Evolutionary conservation across 768 basidiomycete genomes (phyloP).

Genomic region (Termitomyces sp.): DNA sequence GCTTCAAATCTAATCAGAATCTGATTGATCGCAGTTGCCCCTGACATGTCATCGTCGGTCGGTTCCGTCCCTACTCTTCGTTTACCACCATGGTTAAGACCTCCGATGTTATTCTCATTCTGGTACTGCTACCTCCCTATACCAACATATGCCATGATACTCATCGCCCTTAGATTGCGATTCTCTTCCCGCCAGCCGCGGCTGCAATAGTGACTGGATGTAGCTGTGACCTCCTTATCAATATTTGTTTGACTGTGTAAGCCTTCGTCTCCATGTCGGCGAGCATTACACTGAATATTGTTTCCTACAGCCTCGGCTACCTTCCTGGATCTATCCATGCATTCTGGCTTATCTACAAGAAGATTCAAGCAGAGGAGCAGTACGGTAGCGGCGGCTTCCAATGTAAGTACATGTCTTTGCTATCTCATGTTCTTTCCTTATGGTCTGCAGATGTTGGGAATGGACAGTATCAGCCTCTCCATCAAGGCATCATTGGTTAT

Average conservation of each 20-base stretch:
- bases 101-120: conserved; percentile 76
- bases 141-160: neutral
- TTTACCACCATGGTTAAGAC: conserved; percentile 45
- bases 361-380: conserved; percentile 82
- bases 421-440: neutral
- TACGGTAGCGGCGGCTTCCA: conserved; percentile 76
- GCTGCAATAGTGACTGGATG: conserved; percentile 78
- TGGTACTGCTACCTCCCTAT: conserved; percentile 34
- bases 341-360: conserved; percentile 89
- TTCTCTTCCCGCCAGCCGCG: conserved; percentile 80
- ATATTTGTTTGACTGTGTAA: conserved; percentile 74
- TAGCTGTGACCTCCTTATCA: conserved; percentile 84
- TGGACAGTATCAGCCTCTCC: conserved; percentile 38
- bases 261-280: conserved; percentile 15
- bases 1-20: neutral
- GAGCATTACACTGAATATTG: neutral
- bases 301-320: conserved; percentile 62
- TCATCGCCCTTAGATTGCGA: conserved; percentile 52
- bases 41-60: no score
- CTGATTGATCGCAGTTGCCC: no score
- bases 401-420: conserved; percentile 46
- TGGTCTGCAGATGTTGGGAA: conserved; percentile 33
- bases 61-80: no score
- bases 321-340: conserved; percentile 74
- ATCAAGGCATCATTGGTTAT: conserved; percentile 20